Evolutionary conservation across 306 rosid species (phyloP), one percentile per base, ranked within the genome.

Genomic region (Luffa acutangula): DNA sequence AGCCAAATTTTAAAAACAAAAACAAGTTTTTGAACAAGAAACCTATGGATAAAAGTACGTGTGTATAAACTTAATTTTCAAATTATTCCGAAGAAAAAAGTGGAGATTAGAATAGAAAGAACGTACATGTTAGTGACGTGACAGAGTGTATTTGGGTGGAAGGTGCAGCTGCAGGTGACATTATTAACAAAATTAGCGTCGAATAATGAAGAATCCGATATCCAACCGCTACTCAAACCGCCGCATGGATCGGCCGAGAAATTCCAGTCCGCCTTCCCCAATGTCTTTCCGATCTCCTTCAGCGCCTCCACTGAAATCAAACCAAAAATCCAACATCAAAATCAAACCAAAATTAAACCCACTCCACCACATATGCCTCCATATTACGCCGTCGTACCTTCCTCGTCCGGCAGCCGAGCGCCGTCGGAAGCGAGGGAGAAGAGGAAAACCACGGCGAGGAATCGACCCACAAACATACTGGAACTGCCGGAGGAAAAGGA

Each of bases 121-220:
- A 77, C 82, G 1, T 83, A 92, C 97, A 92, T 88, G 89, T 81
- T 75, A 10, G 86, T 78, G 13, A 92, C 82, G 42, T 92, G 97
- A 85, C 94, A 92, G 65, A 81, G 2, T 2, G 86, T 81, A 34
- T 15, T 33, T 20, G 78, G 67, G 77, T 17, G 64, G 64, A 79
- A 83, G 13, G 83, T 51, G 70, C 94, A 89, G 43, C 81, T 48
- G 79, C 97, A 90, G 12, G 60, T 65, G 31, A 92, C 84, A 54
- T 70, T 62, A 59, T 83, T 81, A n/a, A 73, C 81, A 1, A 3
- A 52, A 15, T 87, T 87, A 6, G 77, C 46, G 3, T 14, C 39
- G n/a, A 76, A 5, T 1, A 11, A n/a, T 58, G 46, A 6, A 1
- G 4, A 21, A 58, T 52, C 9, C 8, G 79, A 49, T 14, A 18